Conservation (phyloP, 176 grass and related monocot species). For the Zizania latifolia region DNA sequence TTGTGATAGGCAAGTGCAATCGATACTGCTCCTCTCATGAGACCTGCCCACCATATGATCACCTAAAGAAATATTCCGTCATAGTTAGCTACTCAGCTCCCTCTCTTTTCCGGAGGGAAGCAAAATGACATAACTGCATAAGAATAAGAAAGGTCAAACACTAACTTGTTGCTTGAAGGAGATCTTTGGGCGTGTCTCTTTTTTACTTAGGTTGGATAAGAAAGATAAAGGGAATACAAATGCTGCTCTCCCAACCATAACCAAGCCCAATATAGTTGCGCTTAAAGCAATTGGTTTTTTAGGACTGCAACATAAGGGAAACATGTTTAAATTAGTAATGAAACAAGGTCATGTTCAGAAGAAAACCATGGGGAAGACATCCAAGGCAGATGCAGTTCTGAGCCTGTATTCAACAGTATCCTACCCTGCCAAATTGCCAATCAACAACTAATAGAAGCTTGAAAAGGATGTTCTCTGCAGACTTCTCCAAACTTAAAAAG, state of each 20-base stretch:
- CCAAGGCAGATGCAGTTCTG: not conserved
- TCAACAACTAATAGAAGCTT: slow-evolving; percentile 18
- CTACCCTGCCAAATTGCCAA: slow-evolving; percentile 16
- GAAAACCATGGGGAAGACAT: slow-evolving; percentile 18
- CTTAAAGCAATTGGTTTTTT: slow-evolving; percentile 75
- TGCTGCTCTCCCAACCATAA: slow-evolving; percentile 87
- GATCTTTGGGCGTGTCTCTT: slow-evolving; percentile 55
- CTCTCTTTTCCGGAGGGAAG: slow-evolving; percentile 2
- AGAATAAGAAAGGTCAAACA: not conserved
- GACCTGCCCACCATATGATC: slow-evolving; percentile 95
- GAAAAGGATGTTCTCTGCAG: not conserved
- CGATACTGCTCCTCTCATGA: slow-evolving; percentile 99
- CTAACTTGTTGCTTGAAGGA: slow-evolving; percentile 82
- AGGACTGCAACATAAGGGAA: slow-evolving; percentile 57
- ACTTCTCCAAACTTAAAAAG: not conserved
- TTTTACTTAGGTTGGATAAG: slow-evolving; percentile 74
- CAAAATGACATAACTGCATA: not conserved
- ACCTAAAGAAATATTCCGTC: slow-evolving; percentile 40
- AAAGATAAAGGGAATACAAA: slow-evolving; percentile 83
- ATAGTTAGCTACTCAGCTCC: slow-evolving; percentile 23
- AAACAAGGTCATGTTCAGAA: not conserved
- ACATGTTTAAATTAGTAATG: not conserved
- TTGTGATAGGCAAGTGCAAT: slow-evolving; percentile 99
- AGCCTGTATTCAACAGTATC: not conserved
- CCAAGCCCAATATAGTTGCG: slow-evolving; percentile 73